A percentile compares a stretch with the other conserved stretches of the same genome.
phyloP scores from a whole-genome alignment of 2,329 filamentous ascomycete genomes.

The Calonectria hongkongensis region DNA sequence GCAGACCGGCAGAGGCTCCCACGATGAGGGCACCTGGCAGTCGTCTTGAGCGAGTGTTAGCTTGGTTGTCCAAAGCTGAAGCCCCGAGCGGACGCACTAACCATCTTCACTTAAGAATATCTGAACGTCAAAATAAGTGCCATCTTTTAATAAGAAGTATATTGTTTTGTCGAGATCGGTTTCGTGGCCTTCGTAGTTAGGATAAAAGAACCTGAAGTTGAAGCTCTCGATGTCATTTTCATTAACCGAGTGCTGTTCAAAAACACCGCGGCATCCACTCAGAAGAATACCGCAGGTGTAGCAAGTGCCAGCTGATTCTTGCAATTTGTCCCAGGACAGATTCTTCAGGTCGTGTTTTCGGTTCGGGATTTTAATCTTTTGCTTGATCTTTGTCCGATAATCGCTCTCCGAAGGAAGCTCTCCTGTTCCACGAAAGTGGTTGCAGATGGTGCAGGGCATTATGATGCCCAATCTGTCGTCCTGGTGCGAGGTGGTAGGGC shows the following conservation, averaged over 20 bases:
- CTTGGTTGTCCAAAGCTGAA: too few species aligned
- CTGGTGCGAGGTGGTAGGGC: too few species aligned
- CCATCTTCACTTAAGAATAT: conserved; percentile 14
- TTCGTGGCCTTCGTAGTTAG: not conserved
- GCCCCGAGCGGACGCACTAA: not conserved
- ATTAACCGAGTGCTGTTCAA: not conserved
- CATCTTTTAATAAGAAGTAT: conserved; percentile 16
- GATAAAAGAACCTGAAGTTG: conserved; percentile 1
- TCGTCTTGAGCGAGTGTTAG: not conserved
- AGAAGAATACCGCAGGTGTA: not conserved
- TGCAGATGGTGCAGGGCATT: conserved; percentile 12
- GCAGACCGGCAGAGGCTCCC: conserved; percentile 28
- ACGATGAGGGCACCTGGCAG: conserved; percentile 3
- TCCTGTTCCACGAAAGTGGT: not conserved
- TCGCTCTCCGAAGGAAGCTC: not conserved
- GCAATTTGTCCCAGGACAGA: not conserved
- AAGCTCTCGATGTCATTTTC: not conserved
- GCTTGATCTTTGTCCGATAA: not conserved
- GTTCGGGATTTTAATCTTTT: not conserved
- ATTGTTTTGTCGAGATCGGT: not conserved
- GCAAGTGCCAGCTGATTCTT: not conserved
- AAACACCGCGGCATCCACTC: not conserved
- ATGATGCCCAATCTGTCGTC: too few species aligned
- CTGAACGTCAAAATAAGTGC: conserved; percentile 26
- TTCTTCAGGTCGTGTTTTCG: not conserved